These are phyloP conservation scores for Fagus sylvatica DNA, from an alignment of 306 rosid species.

Conservation along the genomic window DNA sequence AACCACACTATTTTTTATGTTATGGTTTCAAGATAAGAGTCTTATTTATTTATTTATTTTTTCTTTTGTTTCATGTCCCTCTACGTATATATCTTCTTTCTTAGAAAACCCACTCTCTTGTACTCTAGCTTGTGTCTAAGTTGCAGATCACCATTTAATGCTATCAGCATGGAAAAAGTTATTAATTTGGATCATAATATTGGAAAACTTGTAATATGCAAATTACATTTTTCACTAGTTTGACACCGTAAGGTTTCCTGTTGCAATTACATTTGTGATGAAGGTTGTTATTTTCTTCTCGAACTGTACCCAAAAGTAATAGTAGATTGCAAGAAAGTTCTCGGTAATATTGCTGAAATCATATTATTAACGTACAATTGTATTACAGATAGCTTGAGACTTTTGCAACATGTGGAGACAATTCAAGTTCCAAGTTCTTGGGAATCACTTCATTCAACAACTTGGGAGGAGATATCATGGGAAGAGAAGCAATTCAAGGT, in stretches of 20 bases:
- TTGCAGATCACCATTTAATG: no score
- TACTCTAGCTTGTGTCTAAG: no score
- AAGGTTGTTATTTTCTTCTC: neutral
- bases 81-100: no score
- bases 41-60: no score
- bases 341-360: neutral
- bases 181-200: no score
- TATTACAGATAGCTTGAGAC: slow-evolving; percentile 75
- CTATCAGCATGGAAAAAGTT: no score
- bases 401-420: slow-evolving; percentile 70
- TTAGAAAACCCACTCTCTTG: no score
- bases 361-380: slow-evolving; percentile 13
- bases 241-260: neutral
- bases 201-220: no score
- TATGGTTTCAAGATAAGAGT: no score
- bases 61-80: no score
- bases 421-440: slow-evolving; percentile 61
- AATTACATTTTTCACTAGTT: neutral
- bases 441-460: slow-evolving; percentile 57
- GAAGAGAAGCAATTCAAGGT: slow-evolving; percentile 69
- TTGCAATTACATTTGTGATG: neutral
- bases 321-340: neutral
- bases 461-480: slow-evolving; percentile 74
- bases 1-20: no score
- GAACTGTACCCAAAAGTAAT: neutral